Conservation (phyloP, 371 early-diverging fungal species). For the Mortierella sp. region DNA sequence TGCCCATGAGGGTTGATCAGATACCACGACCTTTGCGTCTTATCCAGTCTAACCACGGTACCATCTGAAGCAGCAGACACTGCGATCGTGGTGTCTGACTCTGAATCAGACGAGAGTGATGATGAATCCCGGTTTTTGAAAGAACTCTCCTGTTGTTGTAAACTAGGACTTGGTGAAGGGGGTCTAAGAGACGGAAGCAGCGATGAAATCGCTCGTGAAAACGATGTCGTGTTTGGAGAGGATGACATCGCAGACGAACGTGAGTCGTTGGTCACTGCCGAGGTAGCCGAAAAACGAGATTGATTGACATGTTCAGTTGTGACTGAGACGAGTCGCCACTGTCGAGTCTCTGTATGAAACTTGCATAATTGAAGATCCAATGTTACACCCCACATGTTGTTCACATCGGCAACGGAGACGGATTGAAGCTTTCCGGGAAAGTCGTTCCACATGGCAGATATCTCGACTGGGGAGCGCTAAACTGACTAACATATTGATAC, state of each 20-base stretch:
- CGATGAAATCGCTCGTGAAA: conserved; percentile 4
- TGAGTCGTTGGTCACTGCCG: neutral
- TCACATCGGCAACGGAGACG: conserved; percentile 37
- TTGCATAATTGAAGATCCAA: conserved; percentile 46
- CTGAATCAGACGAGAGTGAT: conserved; percentile 14
- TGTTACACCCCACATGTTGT: conserved; percentile 49
- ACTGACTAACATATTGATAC: no score
- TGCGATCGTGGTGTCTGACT: conserved; percentile 30
- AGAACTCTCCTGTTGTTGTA: conserved; percentile 12
- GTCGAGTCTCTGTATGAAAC: conserved; percentile 18
- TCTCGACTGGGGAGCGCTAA: no score
- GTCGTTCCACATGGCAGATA: conserved; percentile 42
- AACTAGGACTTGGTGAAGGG: conserved; percentile 3
- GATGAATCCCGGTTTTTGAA: neutral
- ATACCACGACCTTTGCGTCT: conserved; percentile 34
- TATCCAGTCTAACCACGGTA: conserved; percentile 47
- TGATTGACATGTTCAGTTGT: conserved; percentile 20
- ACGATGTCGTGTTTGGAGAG: neutral
- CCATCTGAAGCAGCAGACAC: conserved; percentile 47
- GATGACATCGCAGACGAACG: neutral
- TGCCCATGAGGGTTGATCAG: conserved; percentile 34
- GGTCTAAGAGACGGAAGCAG: conserved; percentile 13
- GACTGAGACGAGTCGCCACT: conserved; percentile 48
- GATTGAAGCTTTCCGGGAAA: conserved; percentile 46
- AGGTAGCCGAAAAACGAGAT: conserved; percentile 17